Evolutionary conservation across 2,329 filamentous ascomycete species (phyloP), one percentile per base, ranked within the genome.

Genomic region (Zasmidium citrigriseum): DNA sequence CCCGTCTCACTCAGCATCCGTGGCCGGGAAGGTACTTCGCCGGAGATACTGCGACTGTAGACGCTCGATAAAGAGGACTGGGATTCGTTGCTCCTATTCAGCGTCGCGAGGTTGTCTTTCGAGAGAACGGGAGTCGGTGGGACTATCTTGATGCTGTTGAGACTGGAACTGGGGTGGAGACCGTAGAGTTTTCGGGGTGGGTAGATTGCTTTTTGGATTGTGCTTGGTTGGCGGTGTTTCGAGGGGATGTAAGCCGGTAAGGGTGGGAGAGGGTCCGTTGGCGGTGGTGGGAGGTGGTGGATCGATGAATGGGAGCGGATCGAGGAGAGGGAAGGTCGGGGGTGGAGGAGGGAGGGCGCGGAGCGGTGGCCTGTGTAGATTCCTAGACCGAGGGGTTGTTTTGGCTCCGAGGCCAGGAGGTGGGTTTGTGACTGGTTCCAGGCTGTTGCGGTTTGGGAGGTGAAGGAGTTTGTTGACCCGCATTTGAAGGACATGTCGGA

Each of bases 401-500:
- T 60, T 20, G 63, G 60, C 7, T 62, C 41, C 9, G 58, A 57
- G 10, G 62, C 53, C 12, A 61, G 52, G 3, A 65, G 58, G 24
- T 56, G 41, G 18, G 38, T 27, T 12, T 24, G 58, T 25, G 63
- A 64, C 22, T 51, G 20, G 24, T 25, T n/a, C 51, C 53, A 57
- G 41, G 47, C 25, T 46, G 55, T 46, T 0, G 56, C 34, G 11
- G 62, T 66, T 24, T 59, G 54, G 3, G 62, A 60, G 2, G 65
- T 63, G 1, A 70, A 60, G 0, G 68, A 67, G 2, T 61, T 60
- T 1, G 68, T 67, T 10, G 69, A 69, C 25, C 68, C 64, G 60
- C 69, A 70, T 54, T 70, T 68, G 61, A 70, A 70, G 2, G 69
- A 70, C 65, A 69, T 67, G n/a, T 70, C 64, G 10, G 67, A 70